Conservation (phyloP, 2,329 filamentous ascomycete genomes). For the Dendryphion nanum region DNA sequence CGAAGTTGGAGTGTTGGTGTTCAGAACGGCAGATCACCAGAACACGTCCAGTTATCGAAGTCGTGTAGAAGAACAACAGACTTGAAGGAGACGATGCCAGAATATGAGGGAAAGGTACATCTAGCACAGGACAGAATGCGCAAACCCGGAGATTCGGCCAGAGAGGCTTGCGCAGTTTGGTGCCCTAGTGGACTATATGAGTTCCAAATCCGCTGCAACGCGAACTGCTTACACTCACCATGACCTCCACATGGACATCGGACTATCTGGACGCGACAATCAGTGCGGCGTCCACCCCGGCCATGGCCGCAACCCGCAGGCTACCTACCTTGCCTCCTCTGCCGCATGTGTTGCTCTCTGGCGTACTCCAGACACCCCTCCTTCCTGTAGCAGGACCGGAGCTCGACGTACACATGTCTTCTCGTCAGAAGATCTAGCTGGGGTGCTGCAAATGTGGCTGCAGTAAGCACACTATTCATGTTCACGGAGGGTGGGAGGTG, state of each 20-base stretch:
- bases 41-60: background rate
- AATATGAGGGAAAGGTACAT: background rate
- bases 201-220: too few relatives aligned
- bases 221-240: too few relatives aligned
- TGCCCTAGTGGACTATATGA: too few relatives aligned
- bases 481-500: slow-evolving; percentile 10
- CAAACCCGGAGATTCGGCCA: too few relatives aligned
- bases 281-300: too few relatives aligned
- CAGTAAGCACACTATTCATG: slow-evolving; percentile 24
- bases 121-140: background rate
- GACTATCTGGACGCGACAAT: too few relatives aligned
- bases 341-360: too few relatives aligned
- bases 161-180: too few relatives aligned
- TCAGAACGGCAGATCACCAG: background rate
- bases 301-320: too few relatives aligned
- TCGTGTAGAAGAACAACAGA: background rate
- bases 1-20: background rate
- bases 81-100: slow-evolving; percentile 2
- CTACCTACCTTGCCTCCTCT: slow-evolving; percentile 13
- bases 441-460: slow-evolving; percentile 11
- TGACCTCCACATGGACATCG: too few relatives aligned
- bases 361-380: too few relatives aligned
- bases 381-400: slow-evolving; percentile 4
- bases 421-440: slow-evolving; percentile 14
- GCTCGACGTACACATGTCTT: slow-evolving; percentile 11